A percentile compares a stretch with the other conserved stretches of the same genome.
These are phyloP conservation scores for Penicillium sp. DNA, from an alignment of 2,329 filamentous ascomycete species.

Conservation along the genomic window DNA sequence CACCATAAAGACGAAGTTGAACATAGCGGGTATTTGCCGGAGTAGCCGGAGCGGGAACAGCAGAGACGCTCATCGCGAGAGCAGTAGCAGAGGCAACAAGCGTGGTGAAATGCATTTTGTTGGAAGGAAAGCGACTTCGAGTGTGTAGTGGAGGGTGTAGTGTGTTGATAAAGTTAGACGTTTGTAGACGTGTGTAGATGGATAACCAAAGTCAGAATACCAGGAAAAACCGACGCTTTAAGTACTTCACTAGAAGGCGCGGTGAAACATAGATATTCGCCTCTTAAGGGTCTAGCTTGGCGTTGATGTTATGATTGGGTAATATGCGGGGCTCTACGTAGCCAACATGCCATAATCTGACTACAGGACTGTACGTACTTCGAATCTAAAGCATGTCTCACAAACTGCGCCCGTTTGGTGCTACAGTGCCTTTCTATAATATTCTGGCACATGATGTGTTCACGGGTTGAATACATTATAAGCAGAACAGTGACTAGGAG, in stretches of 20 bases:
- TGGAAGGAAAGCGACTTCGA: neutral
- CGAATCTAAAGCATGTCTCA: conserved; percentile 5
- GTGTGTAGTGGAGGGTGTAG: neutral
- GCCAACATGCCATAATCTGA: conserved; percentile 1
- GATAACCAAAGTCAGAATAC: neutral
- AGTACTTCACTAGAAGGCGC: neutral
- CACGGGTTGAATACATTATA: neutral
- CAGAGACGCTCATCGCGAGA: conserved; percentile 8
- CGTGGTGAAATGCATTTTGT: conserved; percentile 10
- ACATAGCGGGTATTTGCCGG: conserved; percentile 11
- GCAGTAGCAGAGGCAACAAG: conserved; percentile 6
- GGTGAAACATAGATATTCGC: conserved; percentile 2
- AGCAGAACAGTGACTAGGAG: neutral
- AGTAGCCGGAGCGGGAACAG: conserved; percentile 4
- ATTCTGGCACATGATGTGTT: neutral
- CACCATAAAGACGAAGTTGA: conserved; percentile 19
- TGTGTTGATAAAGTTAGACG: neutral
- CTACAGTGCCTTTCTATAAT: neutral
- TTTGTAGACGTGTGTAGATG: neutral
- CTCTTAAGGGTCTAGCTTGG: neutral
- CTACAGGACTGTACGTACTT: neutral
- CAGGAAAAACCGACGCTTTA: neutral
- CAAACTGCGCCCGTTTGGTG: conserved; percentile 2
- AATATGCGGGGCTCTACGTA: neutral
- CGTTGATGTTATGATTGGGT: neutral